Conservation (phyloP, 192 early-diverging fungal species). For the Martensiomyces pterosporus region DNA sequence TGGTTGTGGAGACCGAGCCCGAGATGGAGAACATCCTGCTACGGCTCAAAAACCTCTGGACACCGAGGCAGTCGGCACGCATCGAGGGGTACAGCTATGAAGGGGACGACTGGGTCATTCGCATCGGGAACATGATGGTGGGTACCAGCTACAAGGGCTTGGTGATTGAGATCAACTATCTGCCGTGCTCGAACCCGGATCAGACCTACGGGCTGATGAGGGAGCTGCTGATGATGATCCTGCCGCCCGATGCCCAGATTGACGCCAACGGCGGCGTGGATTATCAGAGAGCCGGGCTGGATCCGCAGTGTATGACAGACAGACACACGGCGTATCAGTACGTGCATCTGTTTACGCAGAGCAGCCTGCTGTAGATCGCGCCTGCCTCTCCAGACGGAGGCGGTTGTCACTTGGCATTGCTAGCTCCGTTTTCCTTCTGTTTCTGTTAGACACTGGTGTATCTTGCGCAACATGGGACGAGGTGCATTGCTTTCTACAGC, state of each 20-base stretch:
- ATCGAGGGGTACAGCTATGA: slow-evolving; percentile 50
- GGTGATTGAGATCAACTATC: slow-evolving; percentile 47
- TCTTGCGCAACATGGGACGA: no score
- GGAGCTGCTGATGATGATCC: slow-evolving; percentile 42
- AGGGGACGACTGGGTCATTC: slow-evolving; percentile 47
- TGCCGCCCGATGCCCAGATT: slow-evolving; percentile 42
- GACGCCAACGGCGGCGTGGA: slow-evolving; percentile 43
- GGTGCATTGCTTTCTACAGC: no score
- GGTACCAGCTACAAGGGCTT: slow-evolving; percentile 50
- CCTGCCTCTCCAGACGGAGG: no score
- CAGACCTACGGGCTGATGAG: slow-evolving; percentile 44
- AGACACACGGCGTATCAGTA: slow-evolving; percentile 50
- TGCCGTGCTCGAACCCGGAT: slow-evolving; percentile 46
- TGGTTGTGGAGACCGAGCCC: slow-evolving; percentile 43
- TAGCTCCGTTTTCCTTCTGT: no score
- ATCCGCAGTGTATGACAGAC: slow-evolving; percentile 40
- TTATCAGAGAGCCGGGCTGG: slow-evolving; percentile 33
- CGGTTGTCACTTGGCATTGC: no score
- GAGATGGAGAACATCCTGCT: slow-evolving; percentile 46
- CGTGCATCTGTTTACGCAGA: slow-evolving; percentile 45
- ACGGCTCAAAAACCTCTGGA: slow-evolving; percentile 49
- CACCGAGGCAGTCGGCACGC: slow-evolving; percentile 37
- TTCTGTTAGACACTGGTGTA: no score
- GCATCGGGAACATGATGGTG: slow-evolving; percentile 46
- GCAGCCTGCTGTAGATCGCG: slow-evolving; percentile 32